These are phyloP conservation scores for Populus hybrid DNA, from an alignment of 441 rosid species.

Conservation along the genomic window DNA sequence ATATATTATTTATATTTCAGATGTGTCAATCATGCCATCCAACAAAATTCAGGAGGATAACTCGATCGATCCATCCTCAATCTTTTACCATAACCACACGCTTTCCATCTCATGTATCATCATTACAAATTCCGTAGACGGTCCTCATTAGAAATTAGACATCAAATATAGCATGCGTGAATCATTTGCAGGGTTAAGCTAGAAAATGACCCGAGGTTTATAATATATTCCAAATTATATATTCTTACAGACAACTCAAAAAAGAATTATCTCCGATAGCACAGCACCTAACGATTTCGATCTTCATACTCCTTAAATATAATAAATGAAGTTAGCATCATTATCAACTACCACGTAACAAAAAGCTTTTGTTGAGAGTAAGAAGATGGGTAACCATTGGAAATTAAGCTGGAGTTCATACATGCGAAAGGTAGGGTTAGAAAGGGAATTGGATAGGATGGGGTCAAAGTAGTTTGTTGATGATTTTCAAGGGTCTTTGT, in stretches of 20 bases:
- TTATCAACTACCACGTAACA: constrained; percentile 32
- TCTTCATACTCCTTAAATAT: background rate
- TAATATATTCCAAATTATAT: background rate
- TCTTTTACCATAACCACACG: background rate
- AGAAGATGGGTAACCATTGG: constrained; percentile 10
- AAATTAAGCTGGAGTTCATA: background rate
- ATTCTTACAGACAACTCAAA: background rate
- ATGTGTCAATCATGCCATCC: background rate
- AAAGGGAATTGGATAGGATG: background rate
- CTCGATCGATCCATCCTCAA: background rate
- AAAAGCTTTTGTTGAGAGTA: constrained; percentile 22
- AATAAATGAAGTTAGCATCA: constrained; percentile 27
- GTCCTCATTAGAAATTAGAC: background rate
- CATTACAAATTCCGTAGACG: background rate
- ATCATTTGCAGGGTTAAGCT: background rate
- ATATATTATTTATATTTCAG: background rate
- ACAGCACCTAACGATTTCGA: background rate
- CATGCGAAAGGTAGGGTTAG: background rate
- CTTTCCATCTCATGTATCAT: background rate
- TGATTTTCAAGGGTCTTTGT: constrained; percentile 2
- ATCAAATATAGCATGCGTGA: background rate
- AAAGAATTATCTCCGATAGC: background rate
- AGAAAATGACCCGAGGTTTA: background rate
- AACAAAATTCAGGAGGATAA: background rate
- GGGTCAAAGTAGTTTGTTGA: constrained; percentile 36